Evolutionary conservation across 768 basidiomycete genomes (phyloP).

Genomic region (Tricholoma hemisulphureum): DNA sequence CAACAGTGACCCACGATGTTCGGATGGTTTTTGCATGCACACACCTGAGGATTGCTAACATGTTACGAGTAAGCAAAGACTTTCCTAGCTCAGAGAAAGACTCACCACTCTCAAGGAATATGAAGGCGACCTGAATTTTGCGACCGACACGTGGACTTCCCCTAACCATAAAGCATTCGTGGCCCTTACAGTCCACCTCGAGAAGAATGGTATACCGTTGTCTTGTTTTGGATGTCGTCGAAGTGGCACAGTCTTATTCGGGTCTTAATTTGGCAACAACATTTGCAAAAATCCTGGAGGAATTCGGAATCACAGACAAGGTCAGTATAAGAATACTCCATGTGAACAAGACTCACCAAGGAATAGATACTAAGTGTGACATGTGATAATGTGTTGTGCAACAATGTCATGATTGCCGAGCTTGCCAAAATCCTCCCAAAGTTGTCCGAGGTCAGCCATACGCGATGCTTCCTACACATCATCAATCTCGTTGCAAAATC

Average conservation of each 20-base stretch:
- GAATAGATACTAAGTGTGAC: conserved; percentile 6
- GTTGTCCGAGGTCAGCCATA: not conserved
- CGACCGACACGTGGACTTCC: conserved; percentile 11
- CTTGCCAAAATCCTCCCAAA: not conserved
- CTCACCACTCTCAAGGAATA: conserved; percentile 16
- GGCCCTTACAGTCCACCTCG: conserved; percentile 4
- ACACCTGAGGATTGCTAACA: conserved; percentile 19
- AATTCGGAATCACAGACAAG: conserved; percentile 6
- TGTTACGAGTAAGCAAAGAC: conserved; percentile 20
- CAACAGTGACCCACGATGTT: not conserved
- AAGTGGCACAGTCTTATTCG: conserved; percentile 10
- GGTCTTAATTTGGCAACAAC: conserved; percentile 1
- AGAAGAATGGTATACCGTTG: not conserved
- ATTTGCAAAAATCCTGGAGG: conserved; percentile 7
- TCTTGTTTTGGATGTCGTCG: conserved; percentile 7
- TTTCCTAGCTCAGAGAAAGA: not conserved
- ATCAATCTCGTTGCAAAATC: conserved; percentile 12
- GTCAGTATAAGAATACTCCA: not conserved
- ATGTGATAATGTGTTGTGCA: too few relatives aligned
- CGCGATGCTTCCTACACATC: conserved; percentile 9
- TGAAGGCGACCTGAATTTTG: conserved; percentile 29
- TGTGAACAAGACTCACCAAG: not conserved
- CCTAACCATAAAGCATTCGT: conserved; percentile 10
- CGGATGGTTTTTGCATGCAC: not conserved
- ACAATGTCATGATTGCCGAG: not conserved